Conservation (phyloP, 345 rosid genomes). For the Arabis alpina region DNA sequence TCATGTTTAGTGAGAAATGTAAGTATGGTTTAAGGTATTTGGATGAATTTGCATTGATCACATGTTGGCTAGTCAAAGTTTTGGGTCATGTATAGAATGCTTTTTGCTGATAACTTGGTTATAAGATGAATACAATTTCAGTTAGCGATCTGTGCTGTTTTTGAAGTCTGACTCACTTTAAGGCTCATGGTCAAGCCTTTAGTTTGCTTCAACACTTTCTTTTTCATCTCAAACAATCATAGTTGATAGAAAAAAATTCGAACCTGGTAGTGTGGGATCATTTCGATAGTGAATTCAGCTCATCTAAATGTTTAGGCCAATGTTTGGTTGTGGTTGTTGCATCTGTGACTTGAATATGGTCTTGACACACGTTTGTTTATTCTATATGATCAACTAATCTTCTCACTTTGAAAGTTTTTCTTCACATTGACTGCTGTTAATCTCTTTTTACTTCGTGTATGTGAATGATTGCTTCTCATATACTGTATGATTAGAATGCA, state of each 20-base stretch:
- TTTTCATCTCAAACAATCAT: neutral
- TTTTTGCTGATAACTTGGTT: constrained; percentile 16
- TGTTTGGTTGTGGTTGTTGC: constrained; percentile 13
- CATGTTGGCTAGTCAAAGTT: neutral
- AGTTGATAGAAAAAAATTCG: neutral
- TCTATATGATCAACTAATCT: neutral
- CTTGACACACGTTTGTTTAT: neutral
- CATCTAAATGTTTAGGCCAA: neutral
- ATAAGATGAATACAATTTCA: constrained; percentile 14
- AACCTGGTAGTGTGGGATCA: neutral
- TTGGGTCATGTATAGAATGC: constrained; percentile 16
- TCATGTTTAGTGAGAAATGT: neutral
- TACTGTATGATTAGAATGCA: neutral
- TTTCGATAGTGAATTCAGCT: constrained; percentile 7
- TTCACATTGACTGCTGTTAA: constrained; percentile 1
- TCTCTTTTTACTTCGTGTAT: neutral
- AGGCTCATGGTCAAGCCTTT: constrained; percentile 6
- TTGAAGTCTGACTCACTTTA: constrained; percentile 4
- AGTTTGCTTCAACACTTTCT: neutral
- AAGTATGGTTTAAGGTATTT: neutral
- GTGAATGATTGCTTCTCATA: constrained; percentile 17
- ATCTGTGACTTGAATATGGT: neutral
- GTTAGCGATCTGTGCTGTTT: constrained; percentile 3
- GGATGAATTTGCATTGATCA: constrained; percentile 11
- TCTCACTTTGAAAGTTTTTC: neutral